Evolutionary conservation across 2,329 filamentous ascomycete species (phyloP), one percentile per base, ranked within the genome.

Genomic region (Xylariaceae sp.): DNA sequence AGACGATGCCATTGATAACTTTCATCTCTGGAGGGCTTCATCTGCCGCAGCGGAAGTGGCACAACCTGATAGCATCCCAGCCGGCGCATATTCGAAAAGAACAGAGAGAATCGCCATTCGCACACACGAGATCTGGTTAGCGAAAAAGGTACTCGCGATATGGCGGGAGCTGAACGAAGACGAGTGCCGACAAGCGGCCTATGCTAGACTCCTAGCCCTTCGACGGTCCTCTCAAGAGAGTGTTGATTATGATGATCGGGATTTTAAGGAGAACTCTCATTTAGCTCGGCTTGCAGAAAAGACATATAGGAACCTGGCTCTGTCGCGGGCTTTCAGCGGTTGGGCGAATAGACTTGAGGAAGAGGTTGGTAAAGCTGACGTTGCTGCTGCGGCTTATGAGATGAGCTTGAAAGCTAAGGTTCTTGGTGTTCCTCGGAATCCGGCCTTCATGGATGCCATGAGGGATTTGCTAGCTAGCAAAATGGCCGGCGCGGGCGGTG

Each of bases 341-440:
- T 70, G 67, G 67, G 67, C 64, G 6, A 70, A 70, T 41, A 58
- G 65, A 31, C 60, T 60, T 34, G 64, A 65, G 47, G 63, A 70
- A 56, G 66, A 68, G 50, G 58, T 53, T 12, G 59, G 58, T 29
- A 68, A 65, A 49, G 64, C 64, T 40, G 57, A 66, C 30, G 54
- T 64, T 47, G 67, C 67, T 26, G 55, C 59, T 6, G 63, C 62
- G 39, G 60, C 62, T 12, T 67, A 68, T 44, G 66, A 69, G 55
- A 63, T 65, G 60, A 65, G 53, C 47, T 57, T 69, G 26, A 69
- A 69, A 52, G 63, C 64, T 4, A 67, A 64, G 50, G 62, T 62
- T 40, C 62, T 69, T 41, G 67, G 65, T 26, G n/a, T 58, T 11
- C 47, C 58, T 41, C 46, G 54, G 43, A 51, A 47, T 29, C 50